Base-by-base conservation (phyloP, 2,329 filamentous ascomycete genomes). In the Pestalotiopsis sp. region DNA sequence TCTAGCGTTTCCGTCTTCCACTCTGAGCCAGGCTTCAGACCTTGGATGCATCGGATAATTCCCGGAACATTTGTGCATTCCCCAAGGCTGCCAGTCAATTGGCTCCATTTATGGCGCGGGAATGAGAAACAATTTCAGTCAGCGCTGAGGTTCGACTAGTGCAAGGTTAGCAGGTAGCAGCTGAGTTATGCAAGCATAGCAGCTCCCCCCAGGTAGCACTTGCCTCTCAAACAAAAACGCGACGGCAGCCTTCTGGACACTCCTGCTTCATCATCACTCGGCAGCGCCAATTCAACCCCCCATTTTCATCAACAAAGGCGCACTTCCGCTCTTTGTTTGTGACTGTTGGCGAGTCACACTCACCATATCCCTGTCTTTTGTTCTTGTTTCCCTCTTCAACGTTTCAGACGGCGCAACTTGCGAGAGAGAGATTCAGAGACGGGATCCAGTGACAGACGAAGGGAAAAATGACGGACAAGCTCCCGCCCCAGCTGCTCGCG, bases 401-500 rank as follows among this genome's bases (percentile, higher is more conserved):
- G 27, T 39, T 62, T 62, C 59, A 62, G 27, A 36, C 31, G 36
- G 59, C 36, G 36, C 36, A 59, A 25, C 57, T 59, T n/a, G 23
- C 25, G 57, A 12, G 31, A 9, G 27, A 36, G 57, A n/a, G 13
- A 27, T 11, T 36, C 17, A 27, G 25, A 59, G 25, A 27, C 25
- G 14, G 12, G 20, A 58, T 23, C 23, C 23, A 59, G 57, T 23
- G 45, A 25, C 25, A 20, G 12, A 20, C 4, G 9, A 39, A n/a
- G 12, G 31, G 7, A 14, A 62, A 61, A 20, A 99, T 98, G 96
- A 98, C 96, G 64, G 95, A 98, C 87, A 96, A 97, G 83, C 92
- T 99, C 23, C 95, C 96, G 69, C 93, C 93, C 68, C 95, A 97
- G 79, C 88, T 98, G 69, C 88, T 98, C 76, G 93, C 93, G 82